These are phyloP conservation scores for Primulina tabacum DNA, from an alignment of 257 asterid species.

Conservation along the genomic window DNA sequence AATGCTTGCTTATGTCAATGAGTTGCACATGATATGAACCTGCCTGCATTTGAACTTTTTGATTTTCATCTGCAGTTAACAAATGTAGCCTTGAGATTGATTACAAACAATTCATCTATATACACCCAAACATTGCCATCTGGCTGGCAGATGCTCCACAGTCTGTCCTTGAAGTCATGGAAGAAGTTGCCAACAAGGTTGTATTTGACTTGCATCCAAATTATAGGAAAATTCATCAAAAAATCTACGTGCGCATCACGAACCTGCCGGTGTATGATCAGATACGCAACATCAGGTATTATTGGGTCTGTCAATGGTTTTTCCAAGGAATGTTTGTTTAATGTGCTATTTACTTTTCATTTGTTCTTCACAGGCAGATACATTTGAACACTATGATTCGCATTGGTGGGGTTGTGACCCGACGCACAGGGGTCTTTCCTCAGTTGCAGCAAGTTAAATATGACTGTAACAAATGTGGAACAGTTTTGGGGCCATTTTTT, in stretches of 20 bases:
- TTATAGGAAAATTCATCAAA: slow-evolving; percentile 86
- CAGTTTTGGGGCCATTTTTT: slow-evolving; percentile 91
- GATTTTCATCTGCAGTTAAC: slow-evolving; percentile 59
- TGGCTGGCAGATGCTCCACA: slow-evolving; percentile 99
- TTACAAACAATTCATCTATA: slow-evolving; percentile 78
- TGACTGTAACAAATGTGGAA: slow-evolving; percentile 77
- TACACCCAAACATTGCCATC: slow-evolving; percentile 92
- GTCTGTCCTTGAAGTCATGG: slow-evolving; percentile 98
- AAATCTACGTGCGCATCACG: slow-evolving; percentile 77
- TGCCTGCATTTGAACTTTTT: neutral
- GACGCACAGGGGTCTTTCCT: slow-evolving; percentile 97
- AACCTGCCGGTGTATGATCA: slow-evolving; percentile 97
- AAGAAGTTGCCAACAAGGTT: slow-evolving; percentile 90
- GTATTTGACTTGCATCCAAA: slow-evolving; percentile 80
- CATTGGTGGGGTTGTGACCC: slow-evolving; percentile 94
- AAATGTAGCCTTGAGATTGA: slow-evolving; percentile 97
- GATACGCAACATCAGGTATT: slow-evolving; percentile 88
- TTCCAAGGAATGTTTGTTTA: slow-evolving; percentile 1
- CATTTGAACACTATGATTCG: slow-evolving; percentile 98
- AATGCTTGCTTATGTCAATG: slow-evolving; percentile 18
- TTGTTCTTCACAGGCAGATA: slow-evolving; percentile 68
- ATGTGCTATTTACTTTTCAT: slow-evolving; percentile 25
- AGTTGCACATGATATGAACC: neutral
- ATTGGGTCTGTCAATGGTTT: slow-evolving; percentile 4
- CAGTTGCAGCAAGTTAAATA: slow-evolving; percentile 95